These are phyloP conservation scores for Lichenothelia convexa DNA, from an alignment of 495 filamentous ascomycete species.

Conservation along the genomic window DNA sequence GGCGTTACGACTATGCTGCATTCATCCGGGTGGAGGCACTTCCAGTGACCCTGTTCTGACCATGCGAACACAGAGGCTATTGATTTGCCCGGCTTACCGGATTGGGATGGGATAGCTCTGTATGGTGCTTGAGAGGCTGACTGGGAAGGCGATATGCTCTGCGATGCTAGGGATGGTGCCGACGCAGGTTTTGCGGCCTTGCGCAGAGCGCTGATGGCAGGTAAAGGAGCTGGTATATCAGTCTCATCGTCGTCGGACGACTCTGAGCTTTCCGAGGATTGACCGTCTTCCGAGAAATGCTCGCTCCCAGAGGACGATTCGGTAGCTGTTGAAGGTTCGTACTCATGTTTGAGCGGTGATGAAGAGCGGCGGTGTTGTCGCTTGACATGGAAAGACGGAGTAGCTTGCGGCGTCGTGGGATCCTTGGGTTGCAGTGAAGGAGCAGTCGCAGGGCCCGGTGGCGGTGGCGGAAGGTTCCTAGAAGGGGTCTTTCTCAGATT, in stretches of 20 bases:
- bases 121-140: constrained; percentile 55
- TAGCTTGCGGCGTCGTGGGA: constrained; percentile 24
- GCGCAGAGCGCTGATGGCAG: constrained; percentile 6
- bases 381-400: constrained; percentile 16
- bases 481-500: constrained; percentile 16
- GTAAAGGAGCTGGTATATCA: constrained; percentile 15
- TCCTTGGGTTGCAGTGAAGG: constrained; percentile 31
- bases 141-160: constrained; percentile 52
- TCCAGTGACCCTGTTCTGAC: constrained; percentile 69
- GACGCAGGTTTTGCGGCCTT: constrained; percentile 22
- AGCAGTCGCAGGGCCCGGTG: constrained; percentile 28
- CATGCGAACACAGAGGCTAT: constrained; percentile 71
- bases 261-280: constrained; percentile 19
- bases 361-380: constrained; percentile 47
- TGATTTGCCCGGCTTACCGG: constrained; percentile 40
- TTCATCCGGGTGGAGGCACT: constrained; percentile 51
- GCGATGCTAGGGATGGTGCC: constrained; percentile 23
- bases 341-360: constrained; percentile 94
- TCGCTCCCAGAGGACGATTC: constrained; percentile 28
- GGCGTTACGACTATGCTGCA: constrained; percentile 68
- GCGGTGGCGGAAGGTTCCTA: constrained; percentile 16
- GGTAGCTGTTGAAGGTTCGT: constrained; percentile 75
- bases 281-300: constrained; percentile 13
- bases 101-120: constrained; percentile 35
- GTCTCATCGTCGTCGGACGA: constrained; percentile 40